phyloP scores from a whole-genome alignment of 768 basidiomycete genomes.

The Kwoniella newhampshirensis region DNA sequence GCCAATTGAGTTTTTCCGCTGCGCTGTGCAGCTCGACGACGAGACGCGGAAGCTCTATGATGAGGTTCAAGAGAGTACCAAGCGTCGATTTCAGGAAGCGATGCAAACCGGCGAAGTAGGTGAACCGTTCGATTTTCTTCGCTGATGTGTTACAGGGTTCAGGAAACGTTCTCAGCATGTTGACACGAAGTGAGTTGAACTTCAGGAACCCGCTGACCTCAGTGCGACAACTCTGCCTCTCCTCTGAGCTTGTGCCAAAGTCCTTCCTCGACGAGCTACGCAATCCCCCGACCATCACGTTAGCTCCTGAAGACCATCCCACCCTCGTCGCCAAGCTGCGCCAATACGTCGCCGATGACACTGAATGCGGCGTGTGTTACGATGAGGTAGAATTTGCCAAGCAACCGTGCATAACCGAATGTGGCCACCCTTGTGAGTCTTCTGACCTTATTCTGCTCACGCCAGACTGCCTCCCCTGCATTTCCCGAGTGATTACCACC shows the following conservation, averaged over 20 bases:
- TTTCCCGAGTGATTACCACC: slow-evolving; percentile 24
- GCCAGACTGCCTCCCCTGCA: slow-evolving; percentile 38
- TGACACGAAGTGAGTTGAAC: slow-evolving; percentile 37
- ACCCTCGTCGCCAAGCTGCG: slow-evolving; percentile 38
- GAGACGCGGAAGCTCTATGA: slow-evolving; percentile 40
- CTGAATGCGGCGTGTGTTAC: slow-evolving; percentile 41
- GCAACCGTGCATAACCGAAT: slow-evolving; percentile 39
- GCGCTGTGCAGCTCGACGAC: slow-evolving; percentile 36
- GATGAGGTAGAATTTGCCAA: slow-evolving; percentile 18
- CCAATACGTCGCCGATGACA: slow-evolving; percentile 28
- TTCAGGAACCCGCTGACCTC: slow-evolving; percentile 6
- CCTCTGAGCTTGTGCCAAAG: slow-evolving; percentile 33
- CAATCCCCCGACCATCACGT: slow-evolving; percentile 2
- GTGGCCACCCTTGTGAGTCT: slow-evolving; percentile 39
- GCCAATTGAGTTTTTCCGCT: slow-evolving; percentile 68
- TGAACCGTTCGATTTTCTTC: neutral
- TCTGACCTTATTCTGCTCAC: neutral
- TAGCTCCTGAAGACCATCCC: slow-evolving; percentile 21
- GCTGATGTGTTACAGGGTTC: slow-evolving; percentile 21
- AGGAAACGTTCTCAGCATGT: slow-evolving; percentile 38
- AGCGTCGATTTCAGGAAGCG: slow-evolving; percentile 25
- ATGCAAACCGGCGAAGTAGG: slow-evolving; percentile 36
- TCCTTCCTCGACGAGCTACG: slow-evolving; percentile 41
- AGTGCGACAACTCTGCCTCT: slow-evolving; percentile 48
- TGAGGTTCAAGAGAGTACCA: slow-evolving; percentile 26